Conservation (phyloP, 2,329 filamentous ascomycete species). For the Pezizomycotina sp. region DNA sequence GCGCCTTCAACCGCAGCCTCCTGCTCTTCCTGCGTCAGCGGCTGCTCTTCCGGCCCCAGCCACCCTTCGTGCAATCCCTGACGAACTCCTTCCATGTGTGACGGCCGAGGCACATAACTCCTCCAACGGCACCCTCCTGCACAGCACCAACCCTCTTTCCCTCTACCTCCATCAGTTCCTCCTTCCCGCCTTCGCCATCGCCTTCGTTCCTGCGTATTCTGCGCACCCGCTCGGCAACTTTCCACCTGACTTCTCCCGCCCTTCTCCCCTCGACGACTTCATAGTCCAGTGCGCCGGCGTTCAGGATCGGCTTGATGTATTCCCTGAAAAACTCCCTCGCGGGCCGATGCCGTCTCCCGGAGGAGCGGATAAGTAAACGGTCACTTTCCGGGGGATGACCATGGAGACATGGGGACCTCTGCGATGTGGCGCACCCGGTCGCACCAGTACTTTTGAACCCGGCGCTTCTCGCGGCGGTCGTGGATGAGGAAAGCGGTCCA, state of each 20-base stretch:
- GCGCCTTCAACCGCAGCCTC: no score
- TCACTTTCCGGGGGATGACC: slow-evolving; percentile 65
- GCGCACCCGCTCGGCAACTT: slow-evolving; percentile 71
- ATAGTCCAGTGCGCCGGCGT: slow-evolving; percentile 83
- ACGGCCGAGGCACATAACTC: slow-evolving; percentile 76
- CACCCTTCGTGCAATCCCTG: slow-evolving; percentile 87
- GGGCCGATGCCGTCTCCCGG: slow-evolving; percentile 68
- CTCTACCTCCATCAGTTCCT: slow-evolving; percentile 45
- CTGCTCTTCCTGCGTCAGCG: no score
- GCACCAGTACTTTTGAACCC: slow-evolving; percentile 72
- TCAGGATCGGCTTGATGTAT: slow-evolving; percentile 84
- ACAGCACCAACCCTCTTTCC: slow-evolving; percentile 50
- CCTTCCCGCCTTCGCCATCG: slow-evolving; percentile 32
- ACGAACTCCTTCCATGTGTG: slow-evolving; percentile 98
- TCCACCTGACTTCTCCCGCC: slow-evolving; percentile 82
- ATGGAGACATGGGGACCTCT: slow-evolving; percentile 56
- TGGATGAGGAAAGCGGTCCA: slow-evolving; percentile 73
- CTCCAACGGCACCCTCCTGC: slow-evolving; percentile 56
- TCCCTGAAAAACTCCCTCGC: slow-evolving; percentile 94
- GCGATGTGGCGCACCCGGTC: slow-evolving; percentile 71
- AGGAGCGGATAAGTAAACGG: slow-evolving; percentile 69
- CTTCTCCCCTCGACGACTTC: slow-evolving; percentile 83
- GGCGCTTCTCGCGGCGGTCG: slow-evolving; percentile 79
- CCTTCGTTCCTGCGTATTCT: slow-evolving; percentile 47
- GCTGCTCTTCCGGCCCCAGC: slow-evolving; percentile 76